Base-by-base conservation (phyloP, 2,329 filamentous ascomycete genomes). In the Botrytis elliptica region DNA sequence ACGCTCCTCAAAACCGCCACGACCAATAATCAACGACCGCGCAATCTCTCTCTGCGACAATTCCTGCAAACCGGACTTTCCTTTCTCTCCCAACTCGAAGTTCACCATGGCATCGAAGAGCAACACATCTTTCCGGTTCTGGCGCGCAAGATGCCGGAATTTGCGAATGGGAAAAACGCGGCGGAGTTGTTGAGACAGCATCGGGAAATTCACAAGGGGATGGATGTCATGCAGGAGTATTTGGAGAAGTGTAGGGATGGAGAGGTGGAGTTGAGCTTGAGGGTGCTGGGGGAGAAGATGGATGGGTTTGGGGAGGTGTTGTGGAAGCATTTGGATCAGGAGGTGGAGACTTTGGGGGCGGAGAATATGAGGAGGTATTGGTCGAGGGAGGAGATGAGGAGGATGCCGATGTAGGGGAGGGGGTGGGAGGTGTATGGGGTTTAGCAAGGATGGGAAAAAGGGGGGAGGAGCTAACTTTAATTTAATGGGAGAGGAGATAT, bases 331-430 rank as follows among this genome's bases (percentile, higher is more conserved):
- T 84, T 97, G 75, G 93, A 96, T 79, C 91, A 95, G 78, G 94
- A 97, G 85, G 94, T 97, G 12, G 84, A 86, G 82, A 88, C 92
- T 77, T 82, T 97, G 46, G 89, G 91, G 3, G 94, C 94, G 63
- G 92, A 96, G 82, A 97, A 95, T 81, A 97, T 97, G 94, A 87
- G 93, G 77, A 89, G 86, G 82, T 94, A 92, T 82, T 97, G 93
- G 93, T 92, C 86, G 0, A 77, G 90, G 75, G 89, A 93, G 65
- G 94, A 97, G 85, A 90, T 97, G 82, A 85, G 83, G 81, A 83
- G 84, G 70, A 86, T 96, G 84, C 90, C 88, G 0, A 93, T 94
- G 84, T 94, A 81, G 44, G 38, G 20, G 65, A 12, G 33, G 33
- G 20, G 20, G 67, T 10, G 67, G 22, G 16, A 2, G n/a, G n/a